phyloP scores from a whole-genome alignment of 176 grass and related monocot species.

The Saccharum officinarum region DNA sequence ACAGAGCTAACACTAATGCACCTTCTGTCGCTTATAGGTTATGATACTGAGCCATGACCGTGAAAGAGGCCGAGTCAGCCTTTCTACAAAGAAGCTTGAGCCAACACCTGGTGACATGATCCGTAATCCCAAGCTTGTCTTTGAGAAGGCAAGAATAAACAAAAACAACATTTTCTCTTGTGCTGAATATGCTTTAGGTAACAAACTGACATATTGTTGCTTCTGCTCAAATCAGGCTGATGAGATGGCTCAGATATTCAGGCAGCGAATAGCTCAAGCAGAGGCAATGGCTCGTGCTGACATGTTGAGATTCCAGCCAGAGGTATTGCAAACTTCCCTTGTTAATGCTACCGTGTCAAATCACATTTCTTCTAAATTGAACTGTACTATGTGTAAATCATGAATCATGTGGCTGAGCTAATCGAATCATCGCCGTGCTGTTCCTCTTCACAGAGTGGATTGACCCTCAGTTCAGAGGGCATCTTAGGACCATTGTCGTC shows the following conservation, averaged over 20 bases:
- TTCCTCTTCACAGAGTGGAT: conserved; percentile 70
- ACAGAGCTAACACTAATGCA: conserved; percentile 1
- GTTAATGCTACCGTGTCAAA: neutral
- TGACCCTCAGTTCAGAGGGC: conserved; percentile 87
- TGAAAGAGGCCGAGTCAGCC: conserved; percentile 92
- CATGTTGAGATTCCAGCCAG: conserved; percentile 94
- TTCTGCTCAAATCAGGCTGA: conserved; percentile 55
- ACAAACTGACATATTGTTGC: conserved; percentile 33
- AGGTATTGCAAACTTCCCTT: conserved; percentile 50
- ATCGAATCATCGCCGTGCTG: neutral
- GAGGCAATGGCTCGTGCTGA: conserved; percentile 98
- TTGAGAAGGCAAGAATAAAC: conserved; percentile 64
- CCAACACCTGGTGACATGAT: conserved; percentile 99
- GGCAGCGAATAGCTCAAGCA: conserved; percentile 94
- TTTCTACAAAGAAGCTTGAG: conserved; percentile 97
- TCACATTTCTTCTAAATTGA: neutral
- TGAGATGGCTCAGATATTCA: conserved; percentile 99
- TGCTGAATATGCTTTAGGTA: neutral
- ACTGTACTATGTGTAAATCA: neutral
- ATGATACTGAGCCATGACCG: conserved; percentile 98
- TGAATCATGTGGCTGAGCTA: neutral
- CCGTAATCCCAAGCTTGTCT: conserved; percentile 88
- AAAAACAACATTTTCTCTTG: neutral
- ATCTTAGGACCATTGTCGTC: conserved; percentile 80
- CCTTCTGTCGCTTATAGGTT: conserved; percentile 48